Conservation (phyloP, 2,329 filamentous ascomycete genomes). For the Chrysoporthe austroafricana region DNA sequence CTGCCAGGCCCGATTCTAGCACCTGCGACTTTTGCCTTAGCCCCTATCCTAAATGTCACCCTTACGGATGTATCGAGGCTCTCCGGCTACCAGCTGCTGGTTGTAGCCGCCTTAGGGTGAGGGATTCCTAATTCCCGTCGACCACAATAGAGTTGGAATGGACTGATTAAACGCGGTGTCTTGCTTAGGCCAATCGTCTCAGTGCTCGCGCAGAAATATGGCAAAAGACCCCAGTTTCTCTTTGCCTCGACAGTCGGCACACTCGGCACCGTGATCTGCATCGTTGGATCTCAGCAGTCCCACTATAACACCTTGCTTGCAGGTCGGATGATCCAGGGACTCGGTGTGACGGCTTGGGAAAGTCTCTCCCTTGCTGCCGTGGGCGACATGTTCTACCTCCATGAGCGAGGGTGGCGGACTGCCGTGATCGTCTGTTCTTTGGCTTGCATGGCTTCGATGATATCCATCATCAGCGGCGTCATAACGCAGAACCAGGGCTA, state of each 20-base stretch:
- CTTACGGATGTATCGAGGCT: constrained; percentile 34
- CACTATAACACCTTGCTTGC: constrained; percentile 39
- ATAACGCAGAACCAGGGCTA: constrained; percentile 37
- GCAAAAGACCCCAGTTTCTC: constrained; percentile 40
- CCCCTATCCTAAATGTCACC: constrained; percentile 32
- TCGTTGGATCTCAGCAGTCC: constrained; percentile 33
- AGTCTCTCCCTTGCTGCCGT: constrained; percentile 38
- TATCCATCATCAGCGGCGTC: constrained; percentile 37
- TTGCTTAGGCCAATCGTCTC: constrained; percentile 34
- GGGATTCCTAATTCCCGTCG: not conserved
- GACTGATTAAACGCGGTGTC: not conserved
- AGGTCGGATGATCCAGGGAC: constrained; percentile 38
- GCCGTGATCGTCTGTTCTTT: constrained; percentile 38
- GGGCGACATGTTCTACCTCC: constrained; percentile 41
- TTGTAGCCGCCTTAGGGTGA: constrained; percentile 30
- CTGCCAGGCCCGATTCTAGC: constrained; percentile 31
- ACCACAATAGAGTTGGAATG: not conserved
- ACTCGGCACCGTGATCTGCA: constrained; percentile 36
- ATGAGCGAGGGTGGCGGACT: constrained; percentile 38
- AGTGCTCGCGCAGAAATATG: constrained; percentile 40
- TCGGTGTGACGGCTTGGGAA: constrained; percentile 40
- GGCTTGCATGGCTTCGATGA: constrained; percentile 37
- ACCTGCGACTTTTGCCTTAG: constrained; percentile 30
- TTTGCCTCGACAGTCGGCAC: constrained; percentile 37
- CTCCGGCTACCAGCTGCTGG: constrained; percentile 31